Conservation (phyloP, 768 basidiomycete species). For the Trametes meyenii region DNA sequence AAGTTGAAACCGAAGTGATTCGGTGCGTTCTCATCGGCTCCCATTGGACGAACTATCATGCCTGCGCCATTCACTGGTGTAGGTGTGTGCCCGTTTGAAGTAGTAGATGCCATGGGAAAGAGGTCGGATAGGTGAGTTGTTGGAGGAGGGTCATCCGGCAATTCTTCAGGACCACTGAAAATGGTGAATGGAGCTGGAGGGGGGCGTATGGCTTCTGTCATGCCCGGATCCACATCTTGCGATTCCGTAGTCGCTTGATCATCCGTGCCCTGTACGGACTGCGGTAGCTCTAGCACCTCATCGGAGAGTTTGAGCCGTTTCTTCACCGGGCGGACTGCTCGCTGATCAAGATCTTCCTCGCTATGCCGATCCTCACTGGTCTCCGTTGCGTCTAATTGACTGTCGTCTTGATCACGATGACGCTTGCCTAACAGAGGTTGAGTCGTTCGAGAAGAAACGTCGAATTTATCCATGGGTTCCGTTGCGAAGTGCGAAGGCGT, state of each 20-base stretch:
- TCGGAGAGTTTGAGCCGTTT: constrained; percentile 52
- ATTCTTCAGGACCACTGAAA: constrained; percentile 46
- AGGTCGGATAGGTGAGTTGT: constrained; percentile 56
- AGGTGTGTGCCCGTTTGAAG: constrained; percentile 1
- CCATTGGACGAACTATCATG: constrained; percentile 8
- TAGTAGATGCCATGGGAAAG: constrained; percentile 45
- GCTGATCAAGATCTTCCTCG: constrained; percentile 43
- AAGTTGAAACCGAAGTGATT: constrained; percentile 28
- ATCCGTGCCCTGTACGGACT: background rate
- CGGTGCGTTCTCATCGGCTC: constrained; percentile 18
- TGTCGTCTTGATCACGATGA: constrained; percentile 53
- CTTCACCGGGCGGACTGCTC: constrained; percentile 47
- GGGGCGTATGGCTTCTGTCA: constrained; percentile 20
- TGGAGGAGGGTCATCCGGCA: constrained; percentile 40
- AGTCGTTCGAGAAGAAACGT: constrained; percentile 39
- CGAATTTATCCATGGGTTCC: constrained; percentile 20
- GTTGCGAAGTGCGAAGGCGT: background rate
- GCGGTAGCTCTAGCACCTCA: background rate
- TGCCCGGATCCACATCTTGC: constrained; percentile 8
- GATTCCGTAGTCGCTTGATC: background rate
- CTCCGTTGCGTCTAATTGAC: constrained; percentile 46
- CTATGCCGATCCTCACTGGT: constrained; percentile 41
- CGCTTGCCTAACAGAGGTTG: constrained; percentile 67
- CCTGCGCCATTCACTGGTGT: constrained; percentile 1
- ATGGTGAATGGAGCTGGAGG: constrained; percentile 49